These are phyloP conservation scores for Aspergillus japonicus DNA, from an alignment of 2,329 filamentous ascomycete species.

Conservation along the genomic window DNA sequence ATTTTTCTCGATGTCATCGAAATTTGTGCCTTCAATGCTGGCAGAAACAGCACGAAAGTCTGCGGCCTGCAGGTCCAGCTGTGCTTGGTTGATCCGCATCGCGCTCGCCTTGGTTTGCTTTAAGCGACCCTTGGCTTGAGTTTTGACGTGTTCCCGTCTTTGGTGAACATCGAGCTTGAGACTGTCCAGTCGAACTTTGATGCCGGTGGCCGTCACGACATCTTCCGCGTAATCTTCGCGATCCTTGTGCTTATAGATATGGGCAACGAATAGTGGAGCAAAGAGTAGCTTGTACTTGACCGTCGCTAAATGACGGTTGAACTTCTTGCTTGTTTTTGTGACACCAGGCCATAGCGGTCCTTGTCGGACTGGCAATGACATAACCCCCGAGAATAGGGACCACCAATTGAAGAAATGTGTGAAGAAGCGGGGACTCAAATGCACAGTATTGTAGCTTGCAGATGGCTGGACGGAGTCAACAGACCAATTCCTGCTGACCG, in stretches of 20 bases:
- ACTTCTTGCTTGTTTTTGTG: slow-evolving; percentile 98
- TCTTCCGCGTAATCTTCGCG: slow-evolving; percentile 77
- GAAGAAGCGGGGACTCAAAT: slow-evolving; percentile 92
- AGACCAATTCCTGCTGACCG: slow-evolving; percentile 82
- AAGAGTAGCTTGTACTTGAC: slow-evolving; percentile 96
- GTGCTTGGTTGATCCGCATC: slow-evolving; percentile 93
- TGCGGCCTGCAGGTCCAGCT: slow-evolving; percentile 85
- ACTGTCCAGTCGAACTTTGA: slow-evolving; percentile 93
- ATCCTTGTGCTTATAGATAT: slow-evolving; percentile 98
- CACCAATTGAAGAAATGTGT: slow-evolving; percentile 99
- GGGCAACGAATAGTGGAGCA: slow-evolving; percentile 89
- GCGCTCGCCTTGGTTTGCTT: slow-evolving; percentile 79
- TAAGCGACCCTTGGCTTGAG: slow-evolving; percentile 71
- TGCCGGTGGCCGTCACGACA: slow-evolving; percentile 85
- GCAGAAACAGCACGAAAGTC: slow-evolving; percentile 93
- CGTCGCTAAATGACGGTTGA: slow-evolving; percentile 92
- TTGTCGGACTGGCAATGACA: slow-evolving; percentile 92
- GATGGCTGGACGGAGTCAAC: slow-evolving; percentile 72
- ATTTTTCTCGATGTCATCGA: slow-evolving; percentile 66
- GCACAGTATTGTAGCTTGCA: slow-evolving; percentile 92
- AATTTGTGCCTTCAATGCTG: slow-evolving; percentile 75
- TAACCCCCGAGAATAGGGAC: slow-evolving; percentile 90
- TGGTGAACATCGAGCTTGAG: slow-evolving; percentile 97
- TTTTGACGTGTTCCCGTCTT: slow-evolving; percentile 85
- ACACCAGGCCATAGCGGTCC: slow-evolving; percentile 85